Evolutionary conservation across 352 stramenopile genomes (phyloP), one percentile per base, ranked within the genome.

Genomic region (Globisporangium radiosum): DNA sequence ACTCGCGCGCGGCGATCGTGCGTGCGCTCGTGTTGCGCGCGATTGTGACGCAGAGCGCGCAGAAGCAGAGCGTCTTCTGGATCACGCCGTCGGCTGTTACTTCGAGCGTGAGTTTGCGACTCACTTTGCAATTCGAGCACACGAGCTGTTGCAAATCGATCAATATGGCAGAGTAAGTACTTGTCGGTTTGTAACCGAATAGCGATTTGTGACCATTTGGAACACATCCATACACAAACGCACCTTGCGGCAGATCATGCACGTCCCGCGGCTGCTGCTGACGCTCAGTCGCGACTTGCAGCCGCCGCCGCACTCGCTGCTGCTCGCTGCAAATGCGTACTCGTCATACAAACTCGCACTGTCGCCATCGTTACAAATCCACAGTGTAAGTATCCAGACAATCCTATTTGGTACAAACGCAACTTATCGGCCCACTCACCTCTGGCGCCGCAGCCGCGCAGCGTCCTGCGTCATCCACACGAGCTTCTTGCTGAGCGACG

Each of bases 401-500:
- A n/a, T 15, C 42, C 11, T 2, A 45, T 2, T 15, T 13, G 9
- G 7, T 45, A 5, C 4, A 1, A 11, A n/a, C 25, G 25, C 19
- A 37, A 2, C 25, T 25, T 17, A 15, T n/a, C 4, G 13, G 0
- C 1, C 10, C 1, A 44, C 51, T 7, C 47, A 64, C 59, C 59
- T 55, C 52, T 59, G 51, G n/a, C 48, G 48, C 5, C 64, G 7
- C 57, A 73, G 69, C 54, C 60, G 52, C 64, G 67, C 37, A 52
- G 69, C 68, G 42, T 80, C 66, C 49, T 70, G 69, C 59, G 75
- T 55, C 71, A 80, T 80, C 71, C 69, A 80, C 10, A 68, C 62
- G 38, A 79, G 69, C 36, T 79, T 79, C 62, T 79, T 79, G 10
- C 66, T 70, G 19, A 76, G 69, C 2, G 66, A 53, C 11, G 64